Base-by-base conservation (phyloP, 2,329 filamentous ascomycete genomes). In the Stemphylium vesicarium region DNA sequence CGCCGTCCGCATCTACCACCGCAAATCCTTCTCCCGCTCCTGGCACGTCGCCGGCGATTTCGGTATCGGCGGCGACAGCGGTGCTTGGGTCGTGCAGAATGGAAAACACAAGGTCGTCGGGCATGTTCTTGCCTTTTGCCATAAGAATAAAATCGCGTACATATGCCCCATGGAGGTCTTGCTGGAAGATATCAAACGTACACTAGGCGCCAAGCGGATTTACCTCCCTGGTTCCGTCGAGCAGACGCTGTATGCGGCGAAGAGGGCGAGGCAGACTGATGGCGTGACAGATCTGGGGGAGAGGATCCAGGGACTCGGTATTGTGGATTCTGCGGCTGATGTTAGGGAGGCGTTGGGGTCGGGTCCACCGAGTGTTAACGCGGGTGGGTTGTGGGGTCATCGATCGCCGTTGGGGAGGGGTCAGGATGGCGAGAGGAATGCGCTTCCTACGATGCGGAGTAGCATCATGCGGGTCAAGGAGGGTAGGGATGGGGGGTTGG, bases 101-200 rank as follows among this genome's bases (percentile, higher is more conserved):
- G 82, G 84, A 5, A 82, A 87, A n/a, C 92, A 92, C 1, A 85
- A 87, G 33, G 86, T 97, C 3, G 95, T 91, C 64, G 94, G 94
- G 0, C 94, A 97, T 67, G 91, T 98, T 0, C 82, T 98, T 11
- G 94, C 94, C 0, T 96, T 90, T 87, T 94, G 89, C 64, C 85
- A 87, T 59, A 86, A 88, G 57, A 94, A 90, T 69, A 86, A 86
- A 37, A 88, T 92, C 4, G 92, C 92, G 0, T 98, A 96, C 73
- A 95, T 98, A 57, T 95, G 92, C 57, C 94, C 94, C 0, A 98
- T 98, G 94, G 91, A 97, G 53, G 84, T 97, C 2, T 78, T 96
- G 11, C 81, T 98, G 10, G 85, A 89, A 24, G 94, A 98, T 69
- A 96, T 98, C 52, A 88, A 87, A 24, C 85, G 89, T 58, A 92